These are phyloP conservation scores for Marsdenia floribunda DNA, from an alignment of 257 asterid genomes.

Conservation along the genomic window DNA sequence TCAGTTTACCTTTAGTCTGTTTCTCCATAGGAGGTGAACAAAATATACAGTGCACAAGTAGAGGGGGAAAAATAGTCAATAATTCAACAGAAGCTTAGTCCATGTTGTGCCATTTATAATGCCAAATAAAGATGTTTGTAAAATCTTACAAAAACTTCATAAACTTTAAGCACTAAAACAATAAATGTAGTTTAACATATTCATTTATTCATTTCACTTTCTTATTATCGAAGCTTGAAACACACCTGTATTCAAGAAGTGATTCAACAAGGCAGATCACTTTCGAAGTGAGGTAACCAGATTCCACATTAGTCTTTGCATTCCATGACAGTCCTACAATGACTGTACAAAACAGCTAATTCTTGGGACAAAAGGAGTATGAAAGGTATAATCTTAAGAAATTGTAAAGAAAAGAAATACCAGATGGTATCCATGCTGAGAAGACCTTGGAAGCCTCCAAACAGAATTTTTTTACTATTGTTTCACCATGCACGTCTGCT, in stretches of 20 bases:
- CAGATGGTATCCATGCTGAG: constrained; percentile 41
- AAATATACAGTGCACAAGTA: too few relatives aligned
- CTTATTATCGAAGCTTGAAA: constrained; percentile 25
- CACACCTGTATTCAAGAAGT: constrained; percentile 76
- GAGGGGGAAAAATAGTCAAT: background rate
- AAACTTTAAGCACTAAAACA: background rate
- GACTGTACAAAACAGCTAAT: constrained; percentile 9
- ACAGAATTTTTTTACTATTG: constrained; percentile 40
- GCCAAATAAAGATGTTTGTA: background rate
- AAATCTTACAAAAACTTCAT: background rate
- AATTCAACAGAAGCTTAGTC: background rate
- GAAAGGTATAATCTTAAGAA: background rate
- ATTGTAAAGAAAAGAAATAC: constrained; percentile 26
- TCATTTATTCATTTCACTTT: too few relatives aligned
- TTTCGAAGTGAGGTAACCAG: constrained; percentile 58
- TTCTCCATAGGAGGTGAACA: too few relatives aligned
- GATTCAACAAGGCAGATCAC: constrained; percentile 51
- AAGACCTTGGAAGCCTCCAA: constrained; percentile 44
- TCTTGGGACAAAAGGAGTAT: constrained; percentile 10
- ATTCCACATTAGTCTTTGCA: constrained; percentile 27
- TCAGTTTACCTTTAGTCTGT: too few relatives aligned
- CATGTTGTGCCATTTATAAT: background rate
- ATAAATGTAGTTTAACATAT: too few relatives aligned
- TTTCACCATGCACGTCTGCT: constrained; percentile 38
- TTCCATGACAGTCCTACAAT: constrained; percentile 41